These are phyloP conservation scores for Favolaschia claudopus DNA, from an alignment of 768 basidiomycete genomes.

Conservation along the genomic window DNA sequence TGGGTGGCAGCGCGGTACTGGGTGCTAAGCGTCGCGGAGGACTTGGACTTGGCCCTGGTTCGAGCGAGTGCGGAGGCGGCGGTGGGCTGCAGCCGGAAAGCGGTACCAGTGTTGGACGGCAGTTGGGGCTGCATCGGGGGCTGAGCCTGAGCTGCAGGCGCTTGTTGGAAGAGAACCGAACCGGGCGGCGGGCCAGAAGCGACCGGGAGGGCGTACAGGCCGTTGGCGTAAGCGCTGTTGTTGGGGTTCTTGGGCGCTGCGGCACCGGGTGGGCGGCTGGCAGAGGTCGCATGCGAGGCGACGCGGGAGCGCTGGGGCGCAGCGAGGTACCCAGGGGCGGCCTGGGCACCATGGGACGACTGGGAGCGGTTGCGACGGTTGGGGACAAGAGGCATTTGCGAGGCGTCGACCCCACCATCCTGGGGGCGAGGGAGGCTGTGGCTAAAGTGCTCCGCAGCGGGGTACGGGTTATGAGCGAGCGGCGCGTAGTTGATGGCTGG, in stretches of 20 bases:
- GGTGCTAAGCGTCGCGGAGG: slow-evolving; percentile 5
- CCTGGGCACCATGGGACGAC: neutral
- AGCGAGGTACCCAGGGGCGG: no score
- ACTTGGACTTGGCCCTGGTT: slow-evolving; percentile 1
- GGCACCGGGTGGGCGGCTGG: slow-evolving; percentile 9
- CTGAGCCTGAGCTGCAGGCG: neutral
- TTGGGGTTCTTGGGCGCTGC: slow-evolving; percentile 10
- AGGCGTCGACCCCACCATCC: no score
- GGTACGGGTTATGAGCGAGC: slow-evolving; percentile 20
- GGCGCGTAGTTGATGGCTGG: slow-evolving; percentile 8
- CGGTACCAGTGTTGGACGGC: no score
- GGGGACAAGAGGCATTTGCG: neutral
- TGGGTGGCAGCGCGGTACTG: neutral
- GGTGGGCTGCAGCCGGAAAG: neutral
- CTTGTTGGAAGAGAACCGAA: no score
- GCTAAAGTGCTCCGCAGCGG: neutral
- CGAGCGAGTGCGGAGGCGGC: neutral
- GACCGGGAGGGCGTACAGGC: slow-evolving; percentile 1
- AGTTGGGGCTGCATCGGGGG: neutral
- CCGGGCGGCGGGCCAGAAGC: neutral
- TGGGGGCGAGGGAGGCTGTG: neutral
- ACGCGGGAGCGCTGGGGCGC: neutral
- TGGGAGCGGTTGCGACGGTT: slow-evolving; percentile 5
- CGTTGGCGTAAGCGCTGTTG: slow-evolving; percentile 10
- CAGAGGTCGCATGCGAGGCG: neutral